Evolutionary conservation across 2,329 filamentous ascomycete species (phyloP).

Genomic region (Dothistroma septosporum): DNA sequence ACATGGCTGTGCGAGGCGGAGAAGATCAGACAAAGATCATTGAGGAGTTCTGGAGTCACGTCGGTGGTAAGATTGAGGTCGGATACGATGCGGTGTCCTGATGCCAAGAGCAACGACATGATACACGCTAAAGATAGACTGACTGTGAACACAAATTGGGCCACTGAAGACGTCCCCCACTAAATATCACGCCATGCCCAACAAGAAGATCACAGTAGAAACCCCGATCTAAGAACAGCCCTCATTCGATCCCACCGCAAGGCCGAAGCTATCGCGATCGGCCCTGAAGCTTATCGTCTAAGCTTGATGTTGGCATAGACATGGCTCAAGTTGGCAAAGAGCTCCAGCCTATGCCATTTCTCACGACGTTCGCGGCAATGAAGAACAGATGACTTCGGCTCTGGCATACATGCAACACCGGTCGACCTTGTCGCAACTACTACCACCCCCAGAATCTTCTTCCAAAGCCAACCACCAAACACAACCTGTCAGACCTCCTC

Average conservation of each 20-base stretch:
- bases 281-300: not conserved
- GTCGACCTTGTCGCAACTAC: not conserved
- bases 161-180: no score
- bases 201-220: not conserved
- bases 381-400: not conserved
- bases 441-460: not conserved
- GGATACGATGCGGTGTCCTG: constrained; percentile 29
- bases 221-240: not conserved
- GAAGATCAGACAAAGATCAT: constrained; percentile 45
- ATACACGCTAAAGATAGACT: not conserved
- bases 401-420: not conserved
- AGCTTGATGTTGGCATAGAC: constrained; percentile 1
- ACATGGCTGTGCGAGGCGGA: constrained; percentile 47
- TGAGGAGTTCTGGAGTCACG: constrained; percentile 48
- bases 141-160: not conserved
- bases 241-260: not conserved
- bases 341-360: not conserved
- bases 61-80: constrained; percentile 45
- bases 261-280: not conserved
- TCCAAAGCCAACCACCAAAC: not conserved
- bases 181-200: not conserved
- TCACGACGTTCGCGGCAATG: not conserved
- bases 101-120: not conserved
- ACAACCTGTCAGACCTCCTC: constrained; percentile 25
- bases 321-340: not conserved